Percentiles rank a stretch among this genome's conserved stretches.
Evolutionary conservation across 768 basidiomycete species (phyloP).

Genomic region (Tylopilus felleus): DNA sequence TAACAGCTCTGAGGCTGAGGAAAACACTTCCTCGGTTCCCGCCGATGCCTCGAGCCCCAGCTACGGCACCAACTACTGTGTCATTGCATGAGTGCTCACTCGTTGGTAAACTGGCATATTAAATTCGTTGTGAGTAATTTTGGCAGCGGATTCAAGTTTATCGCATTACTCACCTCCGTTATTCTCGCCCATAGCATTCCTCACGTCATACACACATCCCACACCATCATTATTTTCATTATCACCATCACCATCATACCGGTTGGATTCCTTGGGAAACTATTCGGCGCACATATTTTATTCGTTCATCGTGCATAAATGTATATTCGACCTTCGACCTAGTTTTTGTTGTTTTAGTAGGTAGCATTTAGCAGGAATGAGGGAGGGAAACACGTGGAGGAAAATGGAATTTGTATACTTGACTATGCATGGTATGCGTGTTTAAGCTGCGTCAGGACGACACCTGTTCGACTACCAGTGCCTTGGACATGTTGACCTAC

Average conservation of each 20-base stretch:
- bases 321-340: conserved; percentile 23
- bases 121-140: conserved; percentile 22
- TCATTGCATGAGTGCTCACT: conserved; percentile 17
- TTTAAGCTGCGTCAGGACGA: neutral
- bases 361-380: neutral
- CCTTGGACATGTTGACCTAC: neutral
- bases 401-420: conserved; percentile 4
- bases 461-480: neutral
- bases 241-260: conserved; percentile 1
- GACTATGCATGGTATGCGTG: neutral
- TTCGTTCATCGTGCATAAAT: conserved; percentile 15
- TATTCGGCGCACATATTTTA: conserved; percentile 9
- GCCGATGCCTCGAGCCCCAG: conserved; percentile 8
- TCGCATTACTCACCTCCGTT: conserved; percentile 6
- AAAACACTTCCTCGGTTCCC: conserved; percentile 13
- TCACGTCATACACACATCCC: conserved; percentile 2
- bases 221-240: conserved; percentile 4
- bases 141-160: neutral
- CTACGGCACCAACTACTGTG: conserved; percentile 8
- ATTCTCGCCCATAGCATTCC: conserved; percentile 3
- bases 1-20: neutral
- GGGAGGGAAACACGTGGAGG: neutral
- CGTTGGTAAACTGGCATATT: neutral
- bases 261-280: neutral
- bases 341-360: conserved; percentile 22